Evolutionary conservation across 2,329 filamentous ascomycete species (phyloP), one percentile per base, ranked within the genome.

Genomic region (Tricladium varicosporioides): DNA sequence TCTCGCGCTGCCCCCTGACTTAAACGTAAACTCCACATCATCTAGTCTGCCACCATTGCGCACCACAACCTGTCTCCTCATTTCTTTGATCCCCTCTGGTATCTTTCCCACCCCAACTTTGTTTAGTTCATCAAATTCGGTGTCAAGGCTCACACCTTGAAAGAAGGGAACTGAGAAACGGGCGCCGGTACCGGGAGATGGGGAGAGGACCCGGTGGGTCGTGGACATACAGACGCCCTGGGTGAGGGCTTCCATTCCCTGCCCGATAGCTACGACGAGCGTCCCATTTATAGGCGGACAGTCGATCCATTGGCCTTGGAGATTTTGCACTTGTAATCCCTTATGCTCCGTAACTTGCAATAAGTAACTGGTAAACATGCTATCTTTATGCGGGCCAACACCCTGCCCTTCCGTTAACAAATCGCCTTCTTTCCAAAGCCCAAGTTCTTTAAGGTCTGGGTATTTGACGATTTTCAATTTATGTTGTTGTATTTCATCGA

Each of bases 381-480:
- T 88, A 72, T 93, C 90, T 72, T 93, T 93, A 76, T 93, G 89
- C 33, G 90, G 89, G 0, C 89, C 90, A 0, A 92, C 87, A 65
- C 76, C 84, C 64, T 86, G 84, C 57, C 79, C 78, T 61, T 79
- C 69, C 43, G 60, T 56, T 8, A 54, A 58, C 33, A 70, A 69
- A 42, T 62, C 56, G 8, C 56, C 59, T 33, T 70, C 74, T 2
- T 68, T 71, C 16, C 63, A 71, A 2, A 79, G 70, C 0, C 80
- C 82, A 1, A 89, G 74, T 70, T 84, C 80, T n/a, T 75, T 73
- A 11, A 82, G 72, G 69, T 94, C 91, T 0, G 91, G 91, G 69
- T 94, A 95, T 75, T 89, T 91, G 59, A 95, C 87, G 58, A 96
- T 87, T 76, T 96, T 96, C 67, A 95, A 80, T 77, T 95, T 95